Base-by-base conservation (phyloP, 2,329 filamentous ascomycete species). In the Arthroderma sp. region DNA sequence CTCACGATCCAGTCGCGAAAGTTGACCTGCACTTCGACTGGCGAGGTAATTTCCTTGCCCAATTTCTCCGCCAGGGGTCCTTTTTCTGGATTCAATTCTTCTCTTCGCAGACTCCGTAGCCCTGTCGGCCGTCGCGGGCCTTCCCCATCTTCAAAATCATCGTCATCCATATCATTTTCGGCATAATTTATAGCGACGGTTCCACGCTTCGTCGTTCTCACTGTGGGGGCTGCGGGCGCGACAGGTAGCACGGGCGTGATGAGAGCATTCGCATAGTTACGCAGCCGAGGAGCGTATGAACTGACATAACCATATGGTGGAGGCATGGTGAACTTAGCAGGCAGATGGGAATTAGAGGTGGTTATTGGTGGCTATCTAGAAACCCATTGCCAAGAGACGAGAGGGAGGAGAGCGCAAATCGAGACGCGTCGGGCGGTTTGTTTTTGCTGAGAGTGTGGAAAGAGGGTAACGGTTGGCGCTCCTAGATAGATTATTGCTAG, bases 161-260 rank as follows among this genome's bases (percentile, higher is more conserved):
- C 69, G 49, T 81, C 87, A 53, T 95, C 89, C 58, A 82, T 94
- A 39, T 88, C 88, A 61, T 96, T 89, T 61, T 98, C 91, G 27
- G 91, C 89, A 60, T 98, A 98, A 68, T 95, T 98, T 66, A 96
- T 91, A 51, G 89, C 85, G 31, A 85, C 91, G 1, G 91, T 96
- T 47, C 91, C 91, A 64, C 91, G 83, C 70, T 98, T 96, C 6
- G 91, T 96, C n/a, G 85, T 94, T 60, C 89, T 79, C 55, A 85
- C 75, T 48, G 76, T 69, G 34, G 81, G 77, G 27, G 78, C 80
- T 46, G 72, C 71, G 53, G 80, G 74, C 50, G 78, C 80, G 45
- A 75, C 75, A 50, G 83, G 84, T 49, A 89, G 76, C 50, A 91
- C 80, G 32, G 89, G 88, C 27, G 85, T 85, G 49, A 95, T 77